Evolutionary conservation across 768 basidiomycete genomes (phyloP), one percentile per base, ranked within the genome.

Genomic region (Suillus americanus): DNA sequence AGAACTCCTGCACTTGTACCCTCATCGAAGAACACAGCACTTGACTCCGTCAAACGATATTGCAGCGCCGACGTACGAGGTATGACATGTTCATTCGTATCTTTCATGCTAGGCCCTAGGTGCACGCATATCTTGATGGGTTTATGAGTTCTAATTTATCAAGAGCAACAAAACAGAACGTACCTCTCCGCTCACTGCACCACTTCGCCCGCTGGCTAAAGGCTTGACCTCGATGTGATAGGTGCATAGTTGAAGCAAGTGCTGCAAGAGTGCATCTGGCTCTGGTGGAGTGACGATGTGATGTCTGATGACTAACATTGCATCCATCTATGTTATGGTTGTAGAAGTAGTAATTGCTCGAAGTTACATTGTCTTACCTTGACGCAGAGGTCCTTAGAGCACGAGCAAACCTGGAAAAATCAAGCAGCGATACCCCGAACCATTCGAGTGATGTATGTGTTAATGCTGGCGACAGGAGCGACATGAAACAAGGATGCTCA

Each of bases 151-250:
- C 8, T 53, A 48, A 9, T 16, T 53, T 20, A 50, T 25, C 35
- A 46, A 33, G n/a, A 50, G 33, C 54, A 65, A 60, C 8, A 50
- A 37, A 14, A 55, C 4, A 37, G 25, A 5, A 65, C 80, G 23
- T 59, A 90, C 92, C 81, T 92, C 89, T 23, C 92, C 92, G 64
- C 86, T 91, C 35, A 94, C 89, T 25, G 86, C 81, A 3, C 91
- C 91, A 66, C 92, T 94, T 30, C 87, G 79, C 5, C 92, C 92
- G 66, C 89, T 92, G 1, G 87, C 79, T 8, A 94, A 79, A 0
- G 91, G 86, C 46, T 82, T 79, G 2, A 93, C 87, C 64, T 93
- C 91, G 4, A 93, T 68, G 68, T 92, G 90, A 67, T 89, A 88
- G 3, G 86, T 79, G 67, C 85, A 88, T 3, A 89, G 72, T 61